Base-by-base conservation (phyloP, 441 rosid species). In the Gossypium davidsonii region DNA sequence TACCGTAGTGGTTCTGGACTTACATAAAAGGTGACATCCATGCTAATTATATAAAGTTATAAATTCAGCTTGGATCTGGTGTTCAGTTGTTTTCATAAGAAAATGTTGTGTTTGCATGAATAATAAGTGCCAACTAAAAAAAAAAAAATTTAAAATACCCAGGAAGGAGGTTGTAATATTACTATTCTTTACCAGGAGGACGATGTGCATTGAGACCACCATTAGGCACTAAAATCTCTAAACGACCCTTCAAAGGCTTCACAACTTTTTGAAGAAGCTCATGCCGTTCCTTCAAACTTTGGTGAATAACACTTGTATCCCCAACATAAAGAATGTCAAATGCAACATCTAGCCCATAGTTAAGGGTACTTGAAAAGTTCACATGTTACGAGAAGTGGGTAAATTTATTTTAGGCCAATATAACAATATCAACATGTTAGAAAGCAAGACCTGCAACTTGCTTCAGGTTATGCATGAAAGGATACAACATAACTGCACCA, bases 401-500 rank as follows among this genome's bases (percentile, higher is more conserved):
- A 51, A 52, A 55, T 61, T 31, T 73, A 55, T 60, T 60, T 37
- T 21, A 72, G 37, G 59, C 52, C 67, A 68, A 15, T 21, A 25
- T 49, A 72, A 76, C 55, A 74, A 56, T 12, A 42, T 72, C 59
- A 48, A 74, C 69, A 69, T 20, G 71, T 74, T 74, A 34, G 26
- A 73, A 60, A 72, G 67, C 72, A 61, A 56, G 71, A 69, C n/a
- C 77, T 15, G 49, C 59, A 64, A 44, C 70, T 56, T 48, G 48
- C 67, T 74, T 58, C 63, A 66, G 62, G 61, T 49, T 0, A 49
- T 18, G 7, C 52, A 74, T 52, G 31, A 12, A 86, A 91, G 99
- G 99, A 95, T 95, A 95, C 98, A 95, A 79, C 98, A 92, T 73
- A 94, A 76, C 99, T 94, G 94, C 97, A 90, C 28, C 39, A 83